A percentile compares a stretch with the other conserved stretches of the same genome.
Evolutionary conservation across 768 basidiomycete species (phyloP).

Genomic region (Termitomyces sp.): DNA sequence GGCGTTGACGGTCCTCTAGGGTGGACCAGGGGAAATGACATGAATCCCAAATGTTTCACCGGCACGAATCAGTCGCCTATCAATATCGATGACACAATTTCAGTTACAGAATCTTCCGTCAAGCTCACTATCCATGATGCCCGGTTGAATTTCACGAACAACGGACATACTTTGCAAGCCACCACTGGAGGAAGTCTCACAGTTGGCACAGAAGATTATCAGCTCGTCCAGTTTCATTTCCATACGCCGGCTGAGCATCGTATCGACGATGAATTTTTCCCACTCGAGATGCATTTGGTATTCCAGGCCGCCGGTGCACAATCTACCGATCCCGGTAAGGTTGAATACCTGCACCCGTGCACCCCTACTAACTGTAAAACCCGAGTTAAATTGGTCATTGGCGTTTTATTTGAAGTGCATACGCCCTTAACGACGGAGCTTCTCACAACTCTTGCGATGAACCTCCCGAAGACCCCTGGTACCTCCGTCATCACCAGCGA

Average conservation of each 20-base stretch:
- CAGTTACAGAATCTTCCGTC: not conserved
- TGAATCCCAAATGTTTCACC: slow-evolving; percentile 5
- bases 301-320: slow-evolving; percentile 1
- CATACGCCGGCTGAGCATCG: slow-evolving; percentile 12
- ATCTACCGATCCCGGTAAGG: not conserved
- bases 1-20: slow-evolving; percentile 9
- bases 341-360: not conserved
- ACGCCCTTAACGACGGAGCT: not conserved
- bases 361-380: not conserved
- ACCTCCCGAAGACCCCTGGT: not conserved
- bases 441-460: not conserved
- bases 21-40: not conserved
- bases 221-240: slow-evolving; percentile 11
- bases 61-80: slow-evolving; percentile 9
- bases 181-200: not conserved
- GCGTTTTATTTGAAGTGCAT: slow-evolving; percentile 4
- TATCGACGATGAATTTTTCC: slow-evolving; percentile 4
- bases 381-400: slow-evolving; percentile 3
- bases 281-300: slow-evolving; percentile 13
- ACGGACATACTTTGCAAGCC: not conserved
- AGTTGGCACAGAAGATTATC: not conserved
- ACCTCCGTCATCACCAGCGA: not conserved
- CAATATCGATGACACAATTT: not conserved
- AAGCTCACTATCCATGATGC: slow-evolving; percentile 1
- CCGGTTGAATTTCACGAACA: not conserved